Evolutionary conservation across 495 filamentous ascomycete genomes (phyloP).

Genomic region (Penicillium tannophilum): DNA sequence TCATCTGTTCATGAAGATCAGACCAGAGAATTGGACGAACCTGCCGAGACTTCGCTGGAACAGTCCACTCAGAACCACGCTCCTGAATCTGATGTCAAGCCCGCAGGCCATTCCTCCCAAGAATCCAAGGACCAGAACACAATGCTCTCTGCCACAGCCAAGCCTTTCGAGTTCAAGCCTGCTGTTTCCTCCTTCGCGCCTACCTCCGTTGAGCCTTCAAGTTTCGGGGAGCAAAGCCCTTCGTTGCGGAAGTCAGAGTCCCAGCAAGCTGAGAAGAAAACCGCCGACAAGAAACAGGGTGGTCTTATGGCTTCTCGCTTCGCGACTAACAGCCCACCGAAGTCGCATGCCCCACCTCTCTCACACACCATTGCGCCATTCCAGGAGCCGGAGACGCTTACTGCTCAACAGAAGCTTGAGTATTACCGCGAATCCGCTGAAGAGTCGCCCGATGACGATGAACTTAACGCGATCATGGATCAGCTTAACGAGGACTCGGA

Average conservation of each 20-base stretch:
- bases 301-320: conserved; percentile 47
- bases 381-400: conserved; percentile 10
- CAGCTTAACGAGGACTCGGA: conserved; percentile 74
- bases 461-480: conserved; percentile 85
- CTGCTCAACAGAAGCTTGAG: conserved; percentile 17
- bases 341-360: conserved; percentile 16
- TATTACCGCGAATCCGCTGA: conserved; percentile 28
- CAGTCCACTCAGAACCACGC: conserved; percentile 12
- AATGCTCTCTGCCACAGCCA: conserved; percentile 65
- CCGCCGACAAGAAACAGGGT: conserved; percentile 16
- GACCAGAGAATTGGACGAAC: conserved; percentile 19
- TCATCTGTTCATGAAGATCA: conserved; percentile 29
- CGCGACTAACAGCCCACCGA: conserved; percentile 33
- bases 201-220: conserved; percentile 42
- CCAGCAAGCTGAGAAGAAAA: conserved; percentile 4
- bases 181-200: conserved; percentile 50
- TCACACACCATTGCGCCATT: conserved; percentile 9
- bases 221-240: conserved; percentile 30
- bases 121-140: conserved; percentile 33
- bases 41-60: conserved; percentile 12
- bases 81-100: conserved; percentile 8
- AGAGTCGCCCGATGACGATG: conserved; percentile 65
- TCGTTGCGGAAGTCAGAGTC: conserved; percentile 13
- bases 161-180: conserved; percentile 65
- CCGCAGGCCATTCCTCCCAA: conserved; percentile 22